Percentiles rank a stretch among this genome's conserved stretches.
phyloP scores from a whole-genome alignment of 768 basidiomycete genomes.

The Russula ochroleuca region DNA sequence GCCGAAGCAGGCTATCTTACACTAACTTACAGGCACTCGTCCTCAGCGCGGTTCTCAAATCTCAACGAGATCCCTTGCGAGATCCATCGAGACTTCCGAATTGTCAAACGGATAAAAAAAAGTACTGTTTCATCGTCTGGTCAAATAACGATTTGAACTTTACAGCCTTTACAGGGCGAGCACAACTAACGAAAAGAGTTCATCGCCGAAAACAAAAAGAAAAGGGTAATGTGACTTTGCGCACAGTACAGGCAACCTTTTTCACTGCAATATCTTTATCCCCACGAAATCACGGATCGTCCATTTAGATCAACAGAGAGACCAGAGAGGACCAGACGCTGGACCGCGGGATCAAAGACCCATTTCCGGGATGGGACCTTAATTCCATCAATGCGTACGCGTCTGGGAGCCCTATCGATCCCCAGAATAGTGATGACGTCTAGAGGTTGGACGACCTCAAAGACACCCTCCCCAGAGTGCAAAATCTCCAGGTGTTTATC shows the following conservation, averaged over 20 bases:
- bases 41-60: no score
- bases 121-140: no score
- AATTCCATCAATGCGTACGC: constrained; percentile 5
- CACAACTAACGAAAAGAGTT: no score
- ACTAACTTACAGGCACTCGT: no score
- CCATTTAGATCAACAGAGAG: constrained; percentile 19
- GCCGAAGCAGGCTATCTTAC: no score
- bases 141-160: no score
- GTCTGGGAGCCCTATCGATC: constrained; percentile 25
- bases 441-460: constrained; percentile 45
- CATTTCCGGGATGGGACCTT: constrained; percentile 13
- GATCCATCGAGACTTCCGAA: no score
- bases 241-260: background rate
- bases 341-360: constrained; percentile 15
- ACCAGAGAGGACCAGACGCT: constrained; percentile 17
- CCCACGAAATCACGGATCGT: constrained; percentile 1
- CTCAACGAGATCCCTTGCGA: no score
- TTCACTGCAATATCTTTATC: background rate
- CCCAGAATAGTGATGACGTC: constrained; percentile 57
- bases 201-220: no score
- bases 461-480: constrained; percentile 38
- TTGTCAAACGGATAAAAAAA: no score
- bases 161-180: no score
- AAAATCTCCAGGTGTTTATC: constrained; percentile 38
- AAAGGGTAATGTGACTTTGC: no score